Evolutionary conservation across 225 moss, liverwort and hornwort genomes (phyloP).

Genomic region (Polytrichum commune): DNA sequence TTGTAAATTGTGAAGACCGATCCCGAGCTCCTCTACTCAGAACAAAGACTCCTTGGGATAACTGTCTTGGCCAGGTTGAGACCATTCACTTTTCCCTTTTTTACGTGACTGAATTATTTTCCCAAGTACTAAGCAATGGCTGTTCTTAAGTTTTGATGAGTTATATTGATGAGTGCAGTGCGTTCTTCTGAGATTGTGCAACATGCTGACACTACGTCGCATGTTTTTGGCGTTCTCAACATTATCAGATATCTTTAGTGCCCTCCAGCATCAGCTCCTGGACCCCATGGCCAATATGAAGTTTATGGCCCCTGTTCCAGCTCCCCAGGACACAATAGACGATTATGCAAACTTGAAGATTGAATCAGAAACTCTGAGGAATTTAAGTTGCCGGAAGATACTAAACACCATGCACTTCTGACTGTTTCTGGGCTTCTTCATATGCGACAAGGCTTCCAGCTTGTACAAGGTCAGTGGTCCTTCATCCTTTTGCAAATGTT

Average conservation of each 20-base stretch:
- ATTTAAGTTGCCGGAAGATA: conserved; percentile 52
- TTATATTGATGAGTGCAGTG: conserved; percentile 55
- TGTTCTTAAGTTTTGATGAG: conserved; percentile 19
- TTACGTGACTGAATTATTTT: not conserved
- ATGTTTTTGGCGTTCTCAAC: conserved; percentile 68
- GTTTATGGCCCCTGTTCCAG: conserved; percentile 28
- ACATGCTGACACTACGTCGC: conserved; percentile 75
- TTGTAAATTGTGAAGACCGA: conserved; percentile 47
- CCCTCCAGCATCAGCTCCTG: conserved; percentile 71
- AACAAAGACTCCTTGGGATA: conserved; percentile 47
- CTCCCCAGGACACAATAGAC: conserved; percentile 26
- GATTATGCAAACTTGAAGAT: conserved; percentile 23
- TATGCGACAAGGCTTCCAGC: conserved; percentile 75
- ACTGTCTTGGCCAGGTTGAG: conserved; percentile 49
- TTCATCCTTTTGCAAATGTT: not conserved
- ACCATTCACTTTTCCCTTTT: conserved; percentile 2
- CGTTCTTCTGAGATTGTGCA: conserved; percentile 58
- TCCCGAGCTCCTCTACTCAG: conserved; percentile 47
- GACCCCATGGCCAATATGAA: conserved; percentile 51
- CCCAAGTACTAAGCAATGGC: not conserved
- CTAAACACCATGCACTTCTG: conserved; percentile 67
- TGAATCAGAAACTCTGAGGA: conserved; percentile 28
- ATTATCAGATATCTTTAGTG: conserved; percentile 47
- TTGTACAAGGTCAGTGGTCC: conserved; percentile 68
- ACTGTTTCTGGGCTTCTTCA: conserved; percentile 53